Conservation (phyloP, 495 filamentous ascomycete genomes). For the Penicillium robsamsonii region DNA sequence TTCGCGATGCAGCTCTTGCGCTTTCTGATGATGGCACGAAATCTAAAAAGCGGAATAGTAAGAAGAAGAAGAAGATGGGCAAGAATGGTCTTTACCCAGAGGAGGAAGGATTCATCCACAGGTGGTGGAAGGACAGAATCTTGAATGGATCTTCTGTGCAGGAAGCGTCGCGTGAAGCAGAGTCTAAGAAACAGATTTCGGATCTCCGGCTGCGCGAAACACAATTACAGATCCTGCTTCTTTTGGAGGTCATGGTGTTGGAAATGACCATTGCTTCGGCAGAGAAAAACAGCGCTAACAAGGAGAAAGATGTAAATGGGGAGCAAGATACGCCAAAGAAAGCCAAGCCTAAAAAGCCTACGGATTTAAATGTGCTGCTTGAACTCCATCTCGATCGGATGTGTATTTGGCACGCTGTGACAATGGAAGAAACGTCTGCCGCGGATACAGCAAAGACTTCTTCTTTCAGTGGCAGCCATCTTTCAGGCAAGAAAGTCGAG, state of each 20-base stretch:
- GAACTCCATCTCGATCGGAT: constrained; percentile 87
- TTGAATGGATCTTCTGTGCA: constrained; percentile 34
- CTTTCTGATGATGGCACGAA: constrained; percentile 59
- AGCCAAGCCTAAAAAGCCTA: constrained; percentile 48
- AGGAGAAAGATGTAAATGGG: constrained; percentile 29
- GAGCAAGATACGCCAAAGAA: constrained; percentile 44
- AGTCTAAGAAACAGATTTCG: constrained; percentile 56
- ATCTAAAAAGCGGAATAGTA: constrained; percentile 59
- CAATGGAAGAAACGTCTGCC: constrained; percentile 47
- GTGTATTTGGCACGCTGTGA: constrained; percentile 92
- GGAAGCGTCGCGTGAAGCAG: constrained; percentile 50
- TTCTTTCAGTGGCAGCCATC: constrained; percentile 28
- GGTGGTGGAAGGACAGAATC: constrained; percentile 70
- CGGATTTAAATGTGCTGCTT: constrained; percentile 62
- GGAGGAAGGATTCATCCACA: constrained; percentile 71
- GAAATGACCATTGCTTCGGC: constrained; percentile 44
- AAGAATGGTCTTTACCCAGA: constrained; percentile 74
- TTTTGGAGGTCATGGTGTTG: constrained; percentile 82
- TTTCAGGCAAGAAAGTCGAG: constrained; percentile 44
- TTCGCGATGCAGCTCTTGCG: constrained; percentile 61
- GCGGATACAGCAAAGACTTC: constrained; percentile 34
- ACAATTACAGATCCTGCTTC: constrained; percentile 84
- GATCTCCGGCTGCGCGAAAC: constrained; percentile 74
- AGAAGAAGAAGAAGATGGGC: constrained; percentile 71
- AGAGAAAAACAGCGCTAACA: constrained; percentile 27